Base-by-base conservation (phyloP, 208 protist species). In the Angomonas ambiguus region DNA sequence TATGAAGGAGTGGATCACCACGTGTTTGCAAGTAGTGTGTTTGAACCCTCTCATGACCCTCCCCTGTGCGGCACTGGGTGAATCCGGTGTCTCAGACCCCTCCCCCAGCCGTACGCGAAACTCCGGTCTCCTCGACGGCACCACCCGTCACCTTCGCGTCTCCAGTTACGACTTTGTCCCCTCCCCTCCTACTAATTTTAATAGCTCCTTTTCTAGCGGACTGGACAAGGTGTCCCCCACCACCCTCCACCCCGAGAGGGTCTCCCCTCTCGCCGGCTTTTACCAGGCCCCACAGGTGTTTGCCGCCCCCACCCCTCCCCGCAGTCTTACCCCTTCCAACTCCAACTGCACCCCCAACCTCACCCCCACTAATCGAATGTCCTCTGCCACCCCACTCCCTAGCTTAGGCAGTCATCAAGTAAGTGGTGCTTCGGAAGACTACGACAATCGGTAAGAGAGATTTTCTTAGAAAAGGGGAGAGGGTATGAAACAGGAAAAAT, bases 141-240 rank as follows among this genome's bases (percentile, higher is more conserved):
- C n/a, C n/a, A 45, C 8, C 38, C 16, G 8, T 45, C 38, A 45
- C 38, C 11, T 8, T 16, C 38, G 38, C 38, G 8, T 16, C 38
- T 16, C 38, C 11, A 45, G 38, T 45, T 45, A 45, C 38, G 38
- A 45, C 38, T 45, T 45, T 45, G 38, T 45, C 38, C 38, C 38
- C 38, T 45, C 38, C 38, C 38, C 38, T n/a, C 38, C 38, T 8
- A 45, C 8, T 16, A 16, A 8, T 16, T 45, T 45, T 16, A 45
- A 45, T 16, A 45, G 63, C 22, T 48, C 68, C 38, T 59, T 73
- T 1, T 63, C 68, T 13, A 58, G 66, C 31, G 68, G 59, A 0
- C 56, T 53, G 16, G 51, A 67, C 2, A 18, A 60, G 2, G 48
- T 57, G 38, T 62, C 65, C 27, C 66, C 30, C 28, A 73, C 66